Percentiles rank a stretch among this genome's conserved stretches.
Evolutionary conservation across 2,329 filamentous ascomycete species (phyloP).

Genomic region (Helicocarpus griseus): DNA sequence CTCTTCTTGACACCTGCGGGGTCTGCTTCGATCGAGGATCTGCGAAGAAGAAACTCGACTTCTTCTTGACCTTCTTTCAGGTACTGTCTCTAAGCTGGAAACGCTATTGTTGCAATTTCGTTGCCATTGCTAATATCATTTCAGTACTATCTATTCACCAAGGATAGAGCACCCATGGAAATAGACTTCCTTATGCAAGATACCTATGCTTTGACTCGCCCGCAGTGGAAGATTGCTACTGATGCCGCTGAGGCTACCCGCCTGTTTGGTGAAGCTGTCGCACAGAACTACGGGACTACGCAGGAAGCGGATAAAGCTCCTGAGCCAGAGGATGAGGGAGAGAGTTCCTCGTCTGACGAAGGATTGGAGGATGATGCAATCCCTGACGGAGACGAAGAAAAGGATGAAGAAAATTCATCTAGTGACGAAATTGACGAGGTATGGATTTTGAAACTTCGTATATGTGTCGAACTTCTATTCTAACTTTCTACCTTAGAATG

Average conservation of each 20-base stretch:
- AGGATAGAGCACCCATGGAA: slow-evolving; percentile 86
- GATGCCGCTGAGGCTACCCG: slow-evolving; percentile 74
- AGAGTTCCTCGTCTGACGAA: slow-evolving; percentile 65
- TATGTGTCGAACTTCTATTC: slow-evolving; percentile 10
- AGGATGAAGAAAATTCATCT: slow-evolving; percentile 45
- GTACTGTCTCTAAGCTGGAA: slow-evolving; percentile 28
- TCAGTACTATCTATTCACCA: slow-evolving; percentile 85
- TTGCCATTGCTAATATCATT: slow-evolving; percentile 11
- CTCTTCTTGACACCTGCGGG: slow-evolving; percentile 86
- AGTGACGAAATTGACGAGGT: slow-evolving; percentile 38
- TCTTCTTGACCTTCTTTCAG: slow-evolving; percentile 93
- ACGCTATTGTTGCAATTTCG: too few relatives aligned
- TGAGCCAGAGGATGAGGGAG: slow-evolving; percentile 65
- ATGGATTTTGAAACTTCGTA: not conserved
- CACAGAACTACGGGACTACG: slow-evolving; percentile 70
- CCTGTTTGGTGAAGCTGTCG: slow-evolving; percentile 77
- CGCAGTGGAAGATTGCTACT: slow-evolving; percentile 82
- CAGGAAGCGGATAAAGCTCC: slow-evolving; percentile 58
- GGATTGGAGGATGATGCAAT: slow-evolving; percentile 54
- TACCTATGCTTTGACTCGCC: slow-evolving; percentile 71
- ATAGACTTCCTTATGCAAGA: slow-evolving; percentile 96
- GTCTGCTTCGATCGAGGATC: slow-evolving; percentile 91
- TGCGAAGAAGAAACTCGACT: slow-evolving; percentile 94
- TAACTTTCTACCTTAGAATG: slow-evolving; percentile 21
- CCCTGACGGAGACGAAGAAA: slow-evolving; percentile 47